These are phyloP conservation scores for Cladophialophora yegresii DNA, from an alignment of 2,329 filamentous ascomycete genomes.

Conservation along the genomic window DNA sequence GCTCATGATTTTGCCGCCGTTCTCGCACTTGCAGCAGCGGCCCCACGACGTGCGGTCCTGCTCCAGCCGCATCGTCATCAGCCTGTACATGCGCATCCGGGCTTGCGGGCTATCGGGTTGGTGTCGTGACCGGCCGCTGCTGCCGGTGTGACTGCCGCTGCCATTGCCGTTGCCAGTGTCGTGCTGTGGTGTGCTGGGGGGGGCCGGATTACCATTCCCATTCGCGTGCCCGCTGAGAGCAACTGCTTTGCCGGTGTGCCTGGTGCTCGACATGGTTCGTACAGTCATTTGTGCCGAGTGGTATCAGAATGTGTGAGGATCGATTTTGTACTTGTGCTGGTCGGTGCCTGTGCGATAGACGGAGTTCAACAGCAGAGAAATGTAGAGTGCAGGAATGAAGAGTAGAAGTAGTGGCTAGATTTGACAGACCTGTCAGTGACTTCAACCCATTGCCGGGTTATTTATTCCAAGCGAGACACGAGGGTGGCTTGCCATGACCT, in stretches of 20 bases:
- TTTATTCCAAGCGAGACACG: background rate
- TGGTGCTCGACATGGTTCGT: background rate
- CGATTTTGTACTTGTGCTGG: background rate
- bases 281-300: background rate
- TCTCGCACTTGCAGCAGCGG: background rate
- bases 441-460: background rate
- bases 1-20: background rate
- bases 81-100: background rate
- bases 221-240: no score
- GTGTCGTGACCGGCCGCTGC: no score
- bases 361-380: background rate
- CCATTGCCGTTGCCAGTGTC: no score
- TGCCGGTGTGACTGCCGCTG: no score
- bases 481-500: background rate
- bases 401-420: background rate
- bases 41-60: background rate
- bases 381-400: background rate
- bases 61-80: background rate
- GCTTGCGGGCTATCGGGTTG: background rate
- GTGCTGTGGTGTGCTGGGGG: no score
- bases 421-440: background rate
- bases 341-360: background rate
- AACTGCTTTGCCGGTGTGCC: background rate
- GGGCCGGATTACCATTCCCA: background rate
- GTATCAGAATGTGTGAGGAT: background rate